Conservation (phyloP, 2,329 filamentous ascomycete genomes). For the Nigrograna mackinnonii region DNA sequence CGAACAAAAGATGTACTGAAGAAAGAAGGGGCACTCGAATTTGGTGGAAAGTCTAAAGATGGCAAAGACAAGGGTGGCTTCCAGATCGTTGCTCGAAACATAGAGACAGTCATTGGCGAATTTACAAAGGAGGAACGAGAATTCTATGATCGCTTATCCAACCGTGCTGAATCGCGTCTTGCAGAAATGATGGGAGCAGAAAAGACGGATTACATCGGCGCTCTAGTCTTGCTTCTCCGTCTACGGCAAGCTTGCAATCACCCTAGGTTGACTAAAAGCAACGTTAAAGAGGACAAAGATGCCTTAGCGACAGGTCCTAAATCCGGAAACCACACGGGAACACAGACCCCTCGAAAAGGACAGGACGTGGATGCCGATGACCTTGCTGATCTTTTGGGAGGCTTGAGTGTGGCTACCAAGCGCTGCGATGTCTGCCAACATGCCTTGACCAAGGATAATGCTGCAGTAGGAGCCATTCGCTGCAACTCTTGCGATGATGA, state of each 20-base stretch:
- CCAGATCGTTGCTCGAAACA: constrained; percentile 88
- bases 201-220: constrained; percentile 88
- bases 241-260: constrained; percentile 95
- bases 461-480: constrained; percentile 55
- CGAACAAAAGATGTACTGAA: constrained; percentile 97
- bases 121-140: constrained; percentile 79
- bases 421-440: constrained; percentile 83
- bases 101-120: constrained; percentile 76
- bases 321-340: constrained; percentile 42
- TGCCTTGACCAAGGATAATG: constrained; percentile 63
- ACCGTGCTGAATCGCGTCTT: constrained; percentile 82
- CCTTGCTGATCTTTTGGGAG: constrained; percentile 84
- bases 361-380: constrained; percentile 61
- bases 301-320: constrained; percentile 68
- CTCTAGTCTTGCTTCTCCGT: constrained; percentile 86
- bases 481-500: constrained; percentile 79
- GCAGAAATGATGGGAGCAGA: constrained; percentile 83
- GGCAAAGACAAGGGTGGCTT: constrained; percentile 69
- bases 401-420: constrained; percentile 76
- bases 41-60: constrained; percentile 68
- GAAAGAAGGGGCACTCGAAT: constrained; percentile 78
- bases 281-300: constrained; percentile 86
- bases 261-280: constrained; percentile 81
- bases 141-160: constrained; percentile 85
- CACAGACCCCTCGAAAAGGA: constrained; percentile 37